Evolutionary conservation across 805 yeast species (phyloP).

Genomic region (Starmerella sirachaensis): DNA sequence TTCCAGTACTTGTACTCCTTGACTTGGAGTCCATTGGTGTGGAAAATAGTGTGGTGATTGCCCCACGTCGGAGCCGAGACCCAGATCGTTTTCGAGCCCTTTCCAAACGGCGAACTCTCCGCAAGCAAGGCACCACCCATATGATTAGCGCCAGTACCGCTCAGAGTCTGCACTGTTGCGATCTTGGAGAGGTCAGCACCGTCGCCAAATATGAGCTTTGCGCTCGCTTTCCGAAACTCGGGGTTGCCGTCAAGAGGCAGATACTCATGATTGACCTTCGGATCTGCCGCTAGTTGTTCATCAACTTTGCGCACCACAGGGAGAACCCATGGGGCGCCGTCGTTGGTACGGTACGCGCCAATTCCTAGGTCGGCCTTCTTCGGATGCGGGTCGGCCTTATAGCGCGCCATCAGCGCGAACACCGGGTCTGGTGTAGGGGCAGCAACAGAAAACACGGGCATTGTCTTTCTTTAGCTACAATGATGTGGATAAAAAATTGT

Average conservation of each 20-base stretch:
- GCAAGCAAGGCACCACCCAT: slow-evolving; percentile 63
- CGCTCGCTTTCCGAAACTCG: slow-evolving; percentile 52
- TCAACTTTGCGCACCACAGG: slow-evolving; percentile 70
- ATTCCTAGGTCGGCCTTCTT: slow-evolving; percentile 52
- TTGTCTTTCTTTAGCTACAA: not conserved
- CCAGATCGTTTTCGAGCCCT: slow-evolving; percentile 39
- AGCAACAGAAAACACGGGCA: slow-evolving; percentile 20
- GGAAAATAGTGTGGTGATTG: slow-evolving; percentile 78
- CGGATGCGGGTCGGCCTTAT: slow-evolving; percentile 31
- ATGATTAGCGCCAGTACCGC: slow-evolving; percentile 89
- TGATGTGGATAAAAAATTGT: not conserved
- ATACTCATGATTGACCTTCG: slow-evolving; percentile 65
- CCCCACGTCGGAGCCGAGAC: slow-evolving; percentile 95
- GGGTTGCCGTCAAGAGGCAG: slow-evolving; percentile 74
- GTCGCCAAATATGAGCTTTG: slow-evolving; percentile 57
- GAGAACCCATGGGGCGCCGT: slow-evolving; percentile 80
- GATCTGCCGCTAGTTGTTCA: slow-evolving; percentile 24
- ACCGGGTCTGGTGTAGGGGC: slow-evolving; percentile 71
- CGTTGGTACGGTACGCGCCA: slow-evolving; percentile 86
- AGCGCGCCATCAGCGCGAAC: slow-evolving; percentile 46
- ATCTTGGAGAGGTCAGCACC: slow-evolving; percentile 42
- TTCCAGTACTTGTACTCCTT: slow-evolving; percentile 81
- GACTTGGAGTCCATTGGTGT: slow-evolving; percentile 53
- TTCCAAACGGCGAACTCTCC: slow-evolving; percentile 34
- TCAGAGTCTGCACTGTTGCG: slow-evolving; percentile 61